Conservation (phyloP, 2,329 filamentous ascomycete species). For the Geosmithia flava region DNA sequence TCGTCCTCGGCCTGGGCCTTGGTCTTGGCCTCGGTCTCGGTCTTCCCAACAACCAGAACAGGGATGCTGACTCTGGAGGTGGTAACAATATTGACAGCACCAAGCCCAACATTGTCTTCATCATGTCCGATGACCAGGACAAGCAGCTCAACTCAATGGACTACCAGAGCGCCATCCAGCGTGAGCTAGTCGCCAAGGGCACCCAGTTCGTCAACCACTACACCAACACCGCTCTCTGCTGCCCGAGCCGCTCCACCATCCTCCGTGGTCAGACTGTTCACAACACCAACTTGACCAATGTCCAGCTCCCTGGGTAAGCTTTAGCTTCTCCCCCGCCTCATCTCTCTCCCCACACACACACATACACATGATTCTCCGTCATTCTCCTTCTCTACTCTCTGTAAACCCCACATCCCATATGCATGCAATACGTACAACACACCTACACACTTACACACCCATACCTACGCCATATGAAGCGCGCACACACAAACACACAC, state of each 20-base stretch:
- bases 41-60: not conserved
- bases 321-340: not conserved
- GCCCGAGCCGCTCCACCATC: slow-evolving; percentile 3
- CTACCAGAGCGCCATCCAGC: slow-evolving; percentile 6
- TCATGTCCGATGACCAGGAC: slow-evolving; percentile 57
- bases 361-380: not conserved
- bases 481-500: no score
- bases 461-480: no score
- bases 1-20: not conserved
- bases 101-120: slow-evolving; percentile 47
- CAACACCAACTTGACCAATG: slow-evolving; percentile 5
- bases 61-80: not conserved
- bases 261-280: slow-evolving; percentile 4
- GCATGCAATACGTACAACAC: no score
- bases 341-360: not conserved
- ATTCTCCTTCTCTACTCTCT: no score
- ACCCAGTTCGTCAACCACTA: slow-evolving; percentile 4
- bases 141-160: slow-evolving; percentile 47
- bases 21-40: not conserved
- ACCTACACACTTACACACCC: no score
- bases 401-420: no score
- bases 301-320: slow-evolving; percentile 1
- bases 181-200: slow-evolving; percentile 1
- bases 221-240: slow-evolving; percentile 3
- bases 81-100: not conserved